A percentile compares a stretch with the other conserved stretches of the same genome.
These are phyloP conservation scores for Punctularia strigosozonata DNA, from an alignment of 768 basidiomycete genomes.

Conservation along the genomic window DNA sequence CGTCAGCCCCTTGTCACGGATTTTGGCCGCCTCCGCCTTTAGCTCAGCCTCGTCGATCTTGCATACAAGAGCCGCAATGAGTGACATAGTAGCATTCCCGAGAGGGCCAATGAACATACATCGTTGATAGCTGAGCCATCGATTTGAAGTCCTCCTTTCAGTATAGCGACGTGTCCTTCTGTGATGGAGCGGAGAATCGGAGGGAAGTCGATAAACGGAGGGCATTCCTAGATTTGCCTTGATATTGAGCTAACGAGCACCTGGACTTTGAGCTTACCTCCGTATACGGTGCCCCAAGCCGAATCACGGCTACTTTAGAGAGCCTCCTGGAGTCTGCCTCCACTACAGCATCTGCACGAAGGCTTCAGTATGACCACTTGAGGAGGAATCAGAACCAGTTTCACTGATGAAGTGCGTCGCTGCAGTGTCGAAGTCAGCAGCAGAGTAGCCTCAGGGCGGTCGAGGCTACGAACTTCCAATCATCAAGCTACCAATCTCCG, in stretches of 20 bases:
- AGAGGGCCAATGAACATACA: not conserved
- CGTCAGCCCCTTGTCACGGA: not conserved
- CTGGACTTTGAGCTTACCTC: slow-evolving; percentile 8
- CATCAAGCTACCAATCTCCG: slow-evolving; percentile 35
- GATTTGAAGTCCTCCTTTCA: slow-evolving; percentile 30
- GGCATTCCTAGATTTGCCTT: slow-evolving; percentile 24
- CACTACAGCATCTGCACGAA: slow-evolving; percentile 51
- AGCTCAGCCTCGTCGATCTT: not conserved
- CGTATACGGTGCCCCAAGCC: slow-evolving; percentile 50
- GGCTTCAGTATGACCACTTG: too few relatives aligned
- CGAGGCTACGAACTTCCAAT: slow-evolving; percentile 47
- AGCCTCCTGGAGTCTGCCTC: slow-evolving; percentile 42
- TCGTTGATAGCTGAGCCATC: slow-evolving; percentile 3
- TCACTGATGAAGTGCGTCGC: slow-evolving; percentile 8
- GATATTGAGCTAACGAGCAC: too few relatives aligned
- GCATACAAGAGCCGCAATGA: not conserved
- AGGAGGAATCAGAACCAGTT: slow-evolving; percentile 29
- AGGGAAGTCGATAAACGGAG: slow-evolving; percentile 45
- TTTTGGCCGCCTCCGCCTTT: not conserved
- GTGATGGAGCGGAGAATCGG: slow-evolving; percentile 19
- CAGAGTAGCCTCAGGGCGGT: too few relatives aligned
- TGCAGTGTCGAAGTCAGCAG: not conserved
- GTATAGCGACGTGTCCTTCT: slow-evolving; percentile 23
- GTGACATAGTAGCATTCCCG: not conserved
- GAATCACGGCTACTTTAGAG: slow-evolving; percentile 49